phyloP scores from a whole-genome alignment of 140 eudicot species.

The Anethum foeniculum region DNA sequence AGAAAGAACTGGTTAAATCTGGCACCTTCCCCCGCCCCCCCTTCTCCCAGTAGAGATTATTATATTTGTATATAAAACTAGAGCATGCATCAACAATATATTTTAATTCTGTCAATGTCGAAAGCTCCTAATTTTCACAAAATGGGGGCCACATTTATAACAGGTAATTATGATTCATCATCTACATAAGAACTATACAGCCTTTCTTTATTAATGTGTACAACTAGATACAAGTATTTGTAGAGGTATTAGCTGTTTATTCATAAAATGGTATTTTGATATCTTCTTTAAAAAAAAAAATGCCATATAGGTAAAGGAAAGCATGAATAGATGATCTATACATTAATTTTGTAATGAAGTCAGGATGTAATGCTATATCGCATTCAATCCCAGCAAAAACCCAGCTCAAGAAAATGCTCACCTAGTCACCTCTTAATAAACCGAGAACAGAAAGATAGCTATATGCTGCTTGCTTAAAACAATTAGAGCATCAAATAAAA shows the following conservation, averaged over 20 bases:
- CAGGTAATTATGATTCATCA: too few relatives aligned
- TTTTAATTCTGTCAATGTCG: not conserved
- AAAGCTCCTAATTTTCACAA: not conserved
- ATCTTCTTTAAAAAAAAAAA: not conserved
- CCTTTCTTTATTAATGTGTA: too few relatives aligned
- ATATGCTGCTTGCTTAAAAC: not conserved
- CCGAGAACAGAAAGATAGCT: not conserved
- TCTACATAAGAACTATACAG: too few relatives aligned
- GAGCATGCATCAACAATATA: not conserved
- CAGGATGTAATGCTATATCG: not conserved
- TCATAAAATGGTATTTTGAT: too few relatives aligned
- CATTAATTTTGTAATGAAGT: not conserved
- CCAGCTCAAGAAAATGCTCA: not conserved
- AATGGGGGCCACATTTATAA: not conserved
- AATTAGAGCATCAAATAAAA: not conserved
- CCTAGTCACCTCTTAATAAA: not conserved
- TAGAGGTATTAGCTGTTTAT: too few relatives aligned
- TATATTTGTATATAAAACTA: not conserved
- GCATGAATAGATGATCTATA: not conserved
- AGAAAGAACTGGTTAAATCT: too few relatives aligned
- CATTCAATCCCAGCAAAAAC: not conserved
- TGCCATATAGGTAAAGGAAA: not conserved
- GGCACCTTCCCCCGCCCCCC: too few relatives aligned
- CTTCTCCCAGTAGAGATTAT: not conserved
- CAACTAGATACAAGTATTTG: too few relatives aligned